phyloP scores from a whole-genome alignment of 2,329 filamentous ascomycete species.

The Eutypella sp. region DNA sequence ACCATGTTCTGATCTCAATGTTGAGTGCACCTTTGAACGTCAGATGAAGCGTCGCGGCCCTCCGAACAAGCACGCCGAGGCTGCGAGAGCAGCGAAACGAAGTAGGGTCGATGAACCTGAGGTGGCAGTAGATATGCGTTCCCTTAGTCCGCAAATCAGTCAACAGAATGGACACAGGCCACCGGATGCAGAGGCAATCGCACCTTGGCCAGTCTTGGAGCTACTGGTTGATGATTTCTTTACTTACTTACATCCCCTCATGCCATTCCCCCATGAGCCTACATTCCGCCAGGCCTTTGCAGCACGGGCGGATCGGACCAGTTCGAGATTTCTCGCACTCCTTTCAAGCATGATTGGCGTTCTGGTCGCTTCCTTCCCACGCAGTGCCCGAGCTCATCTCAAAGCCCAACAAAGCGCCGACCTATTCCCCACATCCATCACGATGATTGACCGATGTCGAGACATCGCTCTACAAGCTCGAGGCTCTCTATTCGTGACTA shows the following conservation, averaged over 20 bases:
- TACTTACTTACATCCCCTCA: slow-evolving; percentile 73
- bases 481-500: slow-evolving; percentile 41
- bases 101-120: slow-evolving; percentile 35
- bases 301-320: slow-evolving; percentile 60
- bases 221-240: slow-evolving; percentile 77
- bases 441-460: slow-evolving; percentile 66
- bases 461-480: slow-evolving; percentile 64
- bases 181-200: slow-evolving; percentile 64
- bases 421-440: slow-evolving; percentile 63
- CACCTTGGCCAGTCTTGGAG: slow-evolving; percentile 62
- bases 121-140: slow-evolving; percentile 44
- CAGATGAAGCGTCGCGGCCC: slow-evolving; percentile 55
- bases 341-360: slow-evolving; percentile 69
- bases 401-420: slow-evolving; percentile 61
- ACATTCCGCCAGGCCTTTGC: slow-evolving; percentile 68
- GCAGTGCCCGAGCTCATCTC: slow-evolving; percentile 64
- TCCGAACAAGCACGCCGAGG: slow-evolving; percentile 55
- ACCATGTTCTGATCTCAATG: slow-evolving; percentile 51
- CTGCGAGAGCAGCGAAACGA: slow-evolving; percentile 51
- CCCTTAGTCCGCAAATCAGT: slow-evolving; percentile 34
- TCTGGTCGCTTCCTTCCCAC: slow-evolving; percentile 71
- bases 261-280: slow-evolving; percentile 74
- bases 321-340: slow-evolving; percentile 63
- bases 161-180: slow-evolving; percentile 13
- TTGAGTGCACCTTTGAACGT: slow-evolving; percentile 54